phyloP scores from a whole-genome alignment of 495 filamentous ascomycete genomes.

The Aspergillus panamensis region DNA sequence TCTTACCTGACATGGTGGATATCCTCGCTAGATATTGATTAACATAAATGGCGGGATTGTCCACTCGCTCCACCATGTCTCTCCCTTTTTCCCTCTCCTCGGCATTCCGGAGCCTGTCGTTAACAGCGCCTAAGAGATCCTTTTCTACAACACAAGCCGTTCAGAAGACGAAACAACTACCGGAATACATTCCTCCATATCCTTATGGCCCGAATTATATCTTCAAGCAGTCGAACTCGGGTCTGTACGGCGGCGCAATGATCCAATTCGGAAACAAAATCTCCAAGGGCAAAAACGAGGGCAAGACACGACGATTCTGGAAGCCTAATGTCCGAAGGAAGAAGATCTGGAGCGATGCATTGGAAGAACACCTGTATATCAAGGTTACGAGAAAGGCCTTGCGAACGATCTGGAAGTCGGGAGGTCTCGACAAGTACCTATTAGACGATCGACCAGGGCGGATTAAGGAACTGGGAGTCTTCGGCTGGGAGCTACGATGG shows the following conservation, averaged over 20 bases:
- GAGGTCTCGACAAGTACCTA: constrained; percentile 88
- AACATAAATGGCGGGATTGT: constrained; percentile 34
- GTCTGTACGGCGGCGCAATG: constrained; percentile 72
- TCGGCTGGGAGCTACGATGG: constrained; percentile 86
- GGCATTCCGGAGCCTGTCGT: constrained; percentile 42
- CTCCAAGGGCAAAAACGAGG: constrained; percentile 63
- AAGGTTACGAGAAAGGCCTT: constrained; percentile 73
- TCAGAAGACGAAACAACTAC: constrained; percentile 35
- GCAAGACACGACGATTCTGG: constrained; percentile 84
- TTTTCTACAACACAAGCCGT: constrained; percentile 41
- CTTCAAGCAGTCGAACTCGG: constrained; percentile 85
- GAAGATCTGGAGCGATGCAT: constrained; percentile 64
- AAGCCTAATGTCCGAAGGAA: constrained; percentile 81
- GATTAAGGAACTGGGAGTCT: constrained; percentile 78
- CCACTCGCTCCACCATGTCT: constrained; percentile 30
- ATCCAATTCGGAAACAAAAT: constrained; percentile 94
- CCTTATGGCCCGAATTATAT: constrained; percentile 73
- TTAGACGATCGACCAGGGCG: constrained; percentile 67
- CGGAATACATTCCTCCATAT: constrained; percentile 63
- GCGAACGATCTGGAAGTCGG: constrained; percentile 80
- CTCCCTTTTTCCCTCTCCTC: constrained; percentile 38
- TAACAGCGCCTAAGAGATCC: constrained; percentile 39
- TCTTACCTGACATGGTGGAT: constrained; percentile 19
- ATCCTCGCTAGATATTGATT: constrained; percentile 11
- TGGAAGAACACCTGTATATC: constrained; percentile 64